These are phyloP conservation scores for Ophiostoma angusticollis DNA, from an alignment of 2,329 filamentous ascomycete species.

Conservation along the genomic window DNA sequence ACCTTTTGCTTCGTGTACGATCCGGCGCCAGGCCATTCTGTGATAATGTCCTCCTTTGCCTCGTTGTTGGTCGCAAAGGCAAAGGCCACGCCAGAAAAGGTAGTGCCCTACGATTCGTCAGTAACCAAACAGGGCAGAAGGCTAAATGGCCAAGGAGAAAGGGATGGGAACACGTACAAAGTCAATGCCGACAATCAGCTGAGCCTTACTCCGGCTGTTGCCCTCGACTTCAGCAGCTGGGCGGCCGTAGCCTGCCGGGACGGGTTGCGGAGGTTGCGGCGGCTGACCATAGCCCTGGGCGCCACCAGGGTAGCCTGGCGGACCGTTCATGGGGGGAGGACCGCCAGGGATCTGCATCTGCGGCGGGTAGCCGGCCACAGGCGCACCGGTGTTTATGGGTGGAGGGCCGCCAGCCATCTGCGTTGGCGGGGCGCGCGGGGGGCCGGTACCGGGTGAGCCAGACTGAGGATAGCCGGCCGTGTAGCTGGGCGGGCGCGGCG, in stretches of 20 bases:
- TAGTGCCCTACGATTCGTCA: slow-evolving; percentile 77
- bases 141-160: neutral
- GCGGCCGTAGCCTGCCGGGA: slow-evolving; percentile 29
- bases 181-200: slow-evolving; percentile 97
- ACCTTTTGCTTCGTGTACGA: slow-evolving; percentile 99
- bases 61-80: slow-evolving; percentile 96
- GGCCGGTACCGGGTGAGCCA: slow-evolving; percentile 9
- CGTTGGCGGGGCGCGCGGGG: slow-evolving; percentile 40
- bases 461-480: slow-evolving; percentile 40
- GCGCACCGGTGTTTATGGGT: slow-evolving; percentile 53
- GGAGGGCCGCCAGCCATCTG: slow-evolving; percentile 53
- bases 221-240: slow-evolving; percentile 65
- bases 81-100: slow-evolving; percentile 94
- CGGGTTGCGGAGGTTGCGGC: slow-evolving; percentile 22
- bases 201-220: slow-evolving; percentile 80
- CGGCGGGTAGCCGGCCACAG: slow-evolving; percentile 46
- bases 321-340: slow-evolving; percentile 30
- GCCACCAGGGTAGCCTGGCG: slow-evolving; percentile 32
- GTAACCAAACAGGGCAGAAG: no score
- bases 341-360: slow-evolving; percentile 33
- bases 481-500: slow-evolving; percentile 52
- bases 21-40: slow-evolving; percentile 95
- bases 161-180: slow-evolving; percentile 52
- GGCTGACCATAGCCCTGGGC: slow-evolving; percentile 36
- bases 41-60: slow-evolving; percentile 96